Percentiles rank a stretch among this genome's conserved stretches.
phyloP scores from a whole-genome alignment of 805 yeast genomes.

The Ogataea paraovalis region DNA sequence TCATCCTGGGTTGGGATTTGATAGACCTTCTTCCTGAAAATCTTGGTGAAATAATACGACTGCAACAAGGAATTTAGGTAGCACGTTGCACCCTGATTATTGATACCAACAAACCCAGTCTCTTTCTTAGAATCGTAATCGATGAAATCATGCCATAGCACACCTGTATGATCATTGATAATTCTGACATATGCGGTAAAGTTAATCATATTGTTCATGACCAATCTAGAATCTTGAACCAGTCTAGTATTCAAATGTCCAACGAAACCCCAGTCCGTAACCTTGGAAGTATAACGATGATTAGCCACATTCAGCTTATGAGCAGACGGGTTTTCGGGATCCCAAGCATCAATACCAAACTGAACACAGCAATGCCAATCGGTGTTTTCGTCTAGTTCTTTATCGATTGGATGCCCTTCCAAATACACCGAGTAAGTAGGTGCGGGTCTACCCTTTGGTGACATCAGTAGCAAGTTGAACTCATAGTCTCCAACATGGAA shows the following conservation, averaged over 20 bases:
- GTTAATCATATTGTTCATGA: slow-evolving; percentile 53
- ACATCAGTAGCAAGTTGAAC: slow-evolving; percentile 73
- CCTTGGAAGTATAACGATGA: slow-evolving; percentile 72
- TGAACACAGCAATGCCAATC: slow-evolving; percentile 91
- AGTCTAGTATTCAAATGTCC: slow-evolving; percentile 61
- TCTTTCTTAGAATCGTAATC: slow-evolving; percentile 82
- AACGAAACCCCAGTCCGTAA: slow-evolving; percentile 96
- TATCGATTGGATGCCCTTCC: slow-evolving; percentile 53
- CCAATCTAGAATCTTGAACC: slow-evolving; percentile 23
- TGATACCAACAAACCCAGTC: slow-evolving; percentile 90
- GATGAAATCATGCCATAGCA: slow-evolving; percentile 83
- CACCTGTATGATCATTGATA: slow-evolving; percentile 88
- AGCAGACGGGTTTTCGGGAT: slow-evolving; percentile 65
- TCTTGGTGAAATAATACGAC: slow-evolving; percentile 80
- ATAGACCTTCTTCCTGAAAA: slow-evolving; percentile 81
- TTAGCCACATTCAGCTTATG: slow-evolving; percentile 60
- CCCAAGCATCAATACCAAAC: slow-evolving; percentile 80
- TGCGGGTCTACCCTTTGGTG: slow-evolving; percentile 59
- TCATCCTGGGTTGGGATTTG: slow-evolving; percentile 78
- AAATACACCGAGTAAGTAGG: slow-evolving; percentile 68
- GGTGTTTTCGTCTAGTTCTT: slow-evolving; percentile 19
- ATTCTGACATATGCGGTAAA: slow-evolving; percentile 75
- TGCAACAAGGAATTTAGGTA: slow-evolving; percentile 90
- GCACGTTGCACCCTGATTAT: slow-evolving; percentile 98
- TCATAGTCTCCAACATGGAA: slow-evolving; percentile 54